Evolutionary conservation across 805 yeast species (phyloP).

Genomic region (Cyberlindnera mycetangii): DNA sequence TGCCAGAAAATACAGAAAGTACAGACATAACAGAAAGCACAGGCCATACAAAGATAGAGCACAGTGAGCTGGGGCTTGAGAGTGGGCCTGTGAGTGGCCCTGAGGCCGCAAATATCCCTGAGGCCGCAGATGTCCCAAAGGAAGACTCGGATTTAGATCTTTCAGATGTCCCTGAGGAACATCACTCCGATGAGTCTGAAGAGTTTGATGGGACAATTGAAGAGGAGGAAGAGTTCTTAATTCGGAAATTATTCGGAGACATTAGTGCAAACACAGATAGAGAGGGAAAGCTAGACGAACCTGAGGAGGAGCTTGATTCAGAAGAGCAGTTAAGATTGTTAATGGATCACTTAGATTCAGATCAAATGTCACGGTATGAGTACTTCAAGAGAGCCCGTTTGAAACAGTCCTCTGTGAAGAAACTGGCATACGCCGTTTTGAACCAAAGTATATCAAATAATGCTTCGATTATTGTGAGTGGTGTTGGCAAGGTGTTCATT

Average conservation of each 20-base stretch:
- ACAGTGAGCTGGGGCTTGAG: too few species aligned
- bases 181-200: slow-evolving; percentile 13
- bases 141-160: slow-evolving; percentile 25
- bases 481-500: slow-evolving; percentile 83
- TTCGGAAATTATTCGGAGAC: slow-evolving; percentile 17
- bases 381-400: slow-evolving; percentile 77
- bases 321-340: slow-evolving; percentile 62
- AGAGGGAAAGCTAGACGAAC: slow-evolving; percentile 22
- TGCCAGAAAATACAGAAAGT: too few species aligned
- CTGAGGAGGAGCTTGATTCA: slow-evolving; percentile 37
- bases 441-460: slow-evolving; percentile 80
- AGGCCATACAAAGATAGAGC: too few species aligned
- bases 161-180: slow-evolving; percentile 30
- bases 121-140: too few species aligned
- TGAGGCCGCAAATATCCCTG: too few species aligned
- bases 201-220: slow-evolving; percentile 19
- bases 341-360: slow-evolving; percentile 70
- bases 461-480: slow-evolving; percentile 77
- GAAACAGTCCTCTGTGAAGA: slow-evolving; percentile 72
- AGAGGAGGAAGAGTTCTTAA: slow-evolving; percentile 22
- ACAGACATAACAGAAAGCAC: too few species aligned
- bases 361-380: slow-evolving; percentile 84
- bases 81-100: too few species aligned
- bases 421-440: slow-evolving; percentile 71
- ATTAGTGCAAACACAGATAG: slow-evolving; percentile 8